Base-by-base conservation (phyloP, 306 rosid genomes). In the Quercus wislizeni region DNA sequence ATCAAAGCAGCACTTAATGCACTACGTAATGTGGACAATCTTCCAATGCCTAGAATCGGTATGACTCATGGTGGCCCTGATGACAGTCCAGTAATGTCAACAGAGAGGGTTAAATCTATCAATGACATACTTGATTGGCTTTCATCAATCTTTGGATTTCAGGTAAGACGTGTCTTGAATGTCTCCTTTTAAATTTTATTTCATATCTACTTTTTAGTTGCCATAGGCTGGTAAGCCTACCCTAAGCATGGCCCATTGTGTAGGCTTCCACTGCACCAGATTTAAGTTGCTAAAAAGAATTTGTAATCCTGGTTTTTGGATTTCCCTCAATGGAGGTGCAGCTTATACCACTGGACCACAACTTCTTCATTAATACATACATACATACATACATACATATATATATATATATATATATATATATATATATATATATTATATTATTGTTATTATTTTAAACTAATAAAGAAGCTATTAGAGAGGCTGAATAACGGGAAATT, bases 51-150 rank as follows among this genome's bases (percentile, higher is more conserved):
- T 67, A 43, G 57, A 80, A 77, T 91, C 84, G 91, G 51, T 58
- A 58, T 83, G 41, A 80, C 63, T 67, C 83, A 65, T 23, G 75
- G 52, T 15, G 80, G 67, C 46, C 81, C 85, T 55, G 75, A 56
- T 64, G 92, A 81, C 71, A 87, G 78, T 82, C 76, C 85, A 52
- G 55, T 82, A 41, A 49, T 52, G 73, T 85, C 86, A 54, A 79
- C 70, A 55, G 91, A 90, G 81, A 85, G 93, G 81, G 82, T 82
- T 86, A 83, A 81, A 80, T 79, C 88, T 74, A 92, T 90, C 81
- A 90, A 81, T 75, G 99, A 95, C 76, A 84, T 93, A 85, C 99
- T 93, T 76, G 97, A 91, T 84, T 95, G 98, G 98, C 89, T 95
- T 76, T 82, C 97, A 55, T 85, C 85, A 33, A 78, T 89, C 54